phyloP scores from a whole-genome alignment of 2,329 filamentous ascomycete genomes.

The Parastagonospora avenae region DNA sequence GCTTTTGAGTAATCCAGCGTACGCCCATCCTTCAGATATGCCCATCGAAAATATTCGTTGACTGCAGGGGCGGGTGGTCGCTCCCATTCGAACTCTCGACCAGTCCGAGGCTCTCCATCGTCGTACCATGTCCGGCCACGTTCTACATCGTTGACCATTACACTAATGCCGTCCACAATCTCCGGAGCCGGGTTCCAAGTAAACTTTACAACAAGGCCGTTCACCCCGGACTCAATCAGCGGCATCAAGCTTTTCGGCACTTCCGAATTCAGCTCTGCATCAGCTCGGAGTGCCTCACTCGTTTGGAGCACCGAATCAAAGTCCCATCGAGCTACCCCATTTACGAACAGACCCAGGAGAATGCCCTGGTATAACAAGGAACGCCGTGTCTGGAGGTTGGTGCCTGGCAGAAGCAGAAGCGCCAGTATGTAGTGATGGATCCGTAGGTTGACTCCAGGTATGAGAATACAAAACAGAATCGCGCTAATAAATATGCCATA shows the following conservation, averaged over 20 bases:
- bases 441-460: slow-evolving; percentile 79
- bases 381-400: slow-evolving; percentile 41
- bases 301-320: slow-evolving; percentile 76
- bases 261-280: slow-evolving; percentile 58
- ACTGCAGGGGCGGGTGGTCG: slow-evolving; percentile 47
- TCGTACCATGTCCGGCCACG: slow-evolving; percentile 48
- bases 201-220: slow-evolving; percentile 64
- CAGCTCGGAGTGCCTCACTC: slow-evolving; percentile 67
- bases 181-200: slow-evolving; percentile 51
- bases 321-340: slow-evolving; percentile 45
- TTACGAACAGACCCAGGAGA: slow-evolving; percentile 43
- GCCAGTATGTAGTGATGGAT: slow-evolving; percentile 72
- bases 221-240: slow-evolving; percentile 19
- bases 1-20: slow-evolving; percentile 41
- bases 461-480: slow-evolving; percentile 70
- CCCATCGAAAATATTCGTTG: slow-evolving; percentile 46
- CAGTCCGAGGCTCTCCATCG: slow-evolving; percentile 12
- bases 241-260: slow-evolving; percentile 55
- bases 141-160: slow-evolving; percentile 86
- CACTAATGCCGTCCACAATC: slow-evolving; percentile 72
- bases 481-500: slow-evolving; percentile 70
- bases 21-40: slow-evolving; percentile 32
- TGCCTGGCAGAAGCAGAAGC: slow-evolving; percentile 43
- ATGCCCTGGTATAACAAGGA: slow-evolving; percentile 44
- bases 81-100: slow-evolving; percentile 27